Evolutionary conservation across 257 asterid species (phyloP), one percentile per base, ranked within the genome.

Genomic region (Nyctanthes arbortristis): DNA sequence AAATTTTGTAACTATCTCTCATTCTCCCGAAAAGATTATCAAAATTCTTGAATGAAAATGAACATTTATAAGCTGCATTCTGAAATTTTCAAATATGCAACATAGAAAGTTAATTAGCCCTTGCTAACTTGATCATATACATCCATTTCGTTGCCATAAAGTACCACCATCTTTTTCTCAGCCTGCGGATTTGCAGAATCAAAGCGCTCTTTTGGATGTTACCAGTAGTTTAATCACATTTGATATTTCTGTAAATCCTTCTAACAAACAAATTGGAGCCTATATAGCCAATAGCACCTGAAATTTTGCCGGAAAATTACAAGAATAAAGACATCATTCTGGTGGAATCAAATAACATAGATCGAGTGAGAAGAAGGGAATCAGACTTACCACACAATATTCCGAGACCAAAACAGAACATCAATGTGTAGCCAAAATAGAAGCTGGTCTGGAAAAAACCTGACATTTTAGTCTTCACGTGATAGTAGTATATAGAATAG

Each of bases 381-480:
- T 30, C 14, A 52, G 57, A 55, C 84, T 85, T 74, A 89, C 96
- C 96, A 28, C 96, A 89, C 31, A 87, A 88, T 47, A 88, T 89
- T 36, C 96, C 95, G 61, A 89, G 66, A 67, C 92, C 96, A 28
- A 87, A 84, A 73, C 92, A 87, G 86, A 89, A 85, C 96, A 87
- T 87, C 88, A 82, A 18, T 31, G 95, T 89, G 85, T 89, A 89
- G 47, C 96, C 95, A 49, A 89, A 89, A 73, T 89, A 89, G 69
- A 89, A 89, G 87, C 96, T 87, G 79, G 96, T 89, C 78, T 89
- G 96, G 83, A 89, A 89, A 80, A 89, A 87, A 36, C 96, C 95
- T 0, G 91, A 87, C 96, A 87, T 89, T 84, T 84, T 89, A 2
- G 96, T 89, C 86, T 89, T 89, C 54, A 85, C 86, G 4, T 78